phyloP scores from a whole-genome alignment of 2,329 filamentous ascomycete species.

The Phyllosticta paracitricarpa region DNA sequence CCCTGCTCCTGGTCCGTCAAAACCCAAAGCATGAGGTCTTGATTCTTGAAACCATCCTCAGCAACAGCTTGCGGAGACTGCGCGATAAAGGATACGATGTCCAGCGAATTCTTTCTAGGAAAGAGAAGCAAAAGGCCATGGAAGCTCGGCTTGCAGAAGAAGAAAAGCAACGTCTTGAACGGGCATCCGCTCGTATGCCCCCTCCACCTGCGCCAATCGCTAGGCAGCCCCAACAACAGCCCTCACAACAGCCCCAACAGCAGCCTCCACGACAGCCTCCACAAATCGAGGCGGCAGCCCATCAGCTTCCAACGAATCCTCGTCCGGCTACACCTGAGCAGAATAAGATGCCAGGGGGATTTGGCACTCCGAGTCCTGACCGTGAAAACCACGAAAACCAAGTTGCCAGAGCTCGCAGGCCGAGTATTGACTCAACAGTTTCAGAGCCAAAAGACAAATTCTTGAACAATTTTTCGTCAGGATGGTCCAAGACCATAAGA shows the following conservation, averaged over 20 bases:
- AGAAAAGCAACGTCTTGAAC: constrained; percentile 35
- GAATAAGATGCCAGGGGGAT: constrained; percentile 25
- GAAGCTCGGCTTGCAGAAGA: constrained; percentile 45
- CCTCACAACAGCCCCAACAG: too few relatives aligned
- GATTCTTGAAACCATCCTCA: constrained; percentile 84
- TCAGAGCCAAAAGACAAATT: constrained; percentile 17
- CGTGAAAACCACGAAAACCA: constrained; percentile 14
- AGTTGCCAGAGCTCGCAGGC: constrained; percentile 17
- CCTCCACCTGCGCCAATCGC: background rate
- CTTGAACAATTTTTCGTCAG: constrained; percentile 19
- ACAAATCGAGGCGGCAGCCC: constrained; percentile 3
- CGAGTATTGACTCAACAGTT: constrained; percentile 26
- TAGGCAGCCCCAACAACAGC: too few relatives aligned
- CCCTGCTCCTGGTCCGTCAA: constrained; percentile 68
- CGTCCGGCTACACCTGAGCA: constrained; percentile 17
- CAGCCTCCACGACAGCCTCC: background rate
- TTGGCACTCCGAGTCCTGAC: constrained; percentile 24
- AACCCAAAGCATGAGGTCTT: constrained; percentile 73
- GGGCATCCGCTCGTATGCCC: too few relatives aligned
- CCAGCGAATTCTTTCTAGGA: constrained; percentile 84
- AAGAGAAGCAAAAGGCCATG: constrained; percentile 66
- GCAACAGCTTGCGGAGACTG: constrained; percentile 70
- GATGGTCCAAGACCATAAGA: background rate
- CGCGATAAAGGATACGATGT: constrained; percentile 91
- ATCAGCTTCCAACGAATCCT: background rate